A percentile compares a stretch with the other conserved stretches of the same genome.
Conservation (phyloP, 306 rosid genomes). For the Phaseolus lunatus region DNA sequence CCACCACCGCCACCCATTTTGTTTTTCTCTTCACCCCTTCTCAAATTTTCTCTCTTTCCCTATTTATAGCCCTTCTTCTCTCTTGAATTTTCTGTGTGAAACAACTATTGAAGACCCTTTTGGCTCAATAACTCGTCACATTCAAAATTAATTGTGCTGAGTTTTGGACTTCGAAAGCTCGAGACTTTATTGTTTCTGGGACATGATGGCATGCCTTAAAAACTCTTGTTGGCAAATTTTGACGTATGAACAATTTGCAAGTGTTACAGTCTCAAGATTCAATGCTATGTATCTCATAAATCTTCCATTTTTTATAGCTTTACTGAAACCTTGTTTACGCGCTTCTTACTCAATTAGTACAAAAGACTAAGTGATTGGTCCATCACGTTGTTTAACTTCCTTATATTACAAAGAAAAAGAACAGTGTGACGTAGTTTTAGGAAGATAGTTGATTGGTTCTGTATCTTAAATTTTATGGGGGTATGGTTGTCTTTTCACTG, state of each 20-base stretch:
- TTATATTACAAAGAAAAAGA: background rate
- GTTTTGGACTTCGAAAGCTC: background rate
- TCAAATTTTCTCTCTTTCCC: background rate
- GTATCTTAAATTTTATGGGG: background rate
- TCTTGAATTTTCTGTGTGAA: background rate
- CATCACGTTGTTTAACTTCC: background rate
- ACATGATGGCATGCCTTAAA: background rate
- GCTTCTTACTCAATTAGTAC: background rate
- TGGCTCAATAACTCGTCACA: background rate
- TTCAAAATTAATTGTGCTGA: slow-evolving; percentile 8
- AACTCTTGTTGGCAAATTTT: background rate
- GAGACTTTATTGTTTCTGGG: background rate
- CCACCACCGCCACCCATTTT: slow-evolving; percentile 46
- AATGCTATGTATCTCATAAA: background rate
- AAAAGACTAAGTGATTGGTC: background rate
- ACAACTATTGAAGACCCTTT: background rate
- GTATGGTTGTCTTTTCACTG: background rate
- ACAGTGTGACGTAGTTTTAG: background rate
- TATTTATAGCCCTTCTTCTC: background rate
- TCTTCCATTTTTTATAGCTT: background rate
- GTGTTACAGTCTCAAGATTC: background rate
- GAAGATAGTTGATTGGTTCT: background rate
- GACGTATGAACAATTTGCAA: slow-evolving; percentile 10
- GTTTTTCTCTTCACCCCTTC: background rate
- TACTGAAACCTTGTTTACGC: background rate